phyloP scores from a whole-genome alignment of 257 asterid genomes.

The Solanum piurae region DNA sequence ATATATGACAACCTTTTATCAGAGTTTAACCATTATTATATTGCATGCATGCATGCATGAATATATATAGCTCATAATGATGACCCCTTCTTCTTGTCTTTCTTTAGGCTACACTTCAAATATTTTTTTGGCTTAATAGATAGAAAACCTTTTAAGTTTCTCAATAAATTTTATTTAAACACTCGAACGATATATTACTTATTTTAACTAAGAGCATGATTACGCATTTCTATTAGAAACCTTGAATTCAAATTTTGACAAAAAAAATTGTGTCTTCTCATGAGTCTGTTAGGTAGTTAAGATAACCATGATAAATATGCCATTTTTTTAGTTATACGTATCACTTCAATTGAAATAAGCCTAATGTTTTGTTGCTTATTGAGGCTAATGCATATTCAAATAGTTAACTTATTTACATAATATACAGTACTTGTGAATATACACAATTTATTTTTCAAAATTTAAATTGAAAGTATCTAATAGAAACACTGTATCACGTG shows the following conservation, averaged over 20 bases:
- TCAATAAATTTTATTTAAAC: neutral
- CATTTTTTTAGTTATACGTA: neutral
- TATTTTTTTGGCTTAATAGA: neutral
- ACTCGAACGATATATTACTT: neutral
- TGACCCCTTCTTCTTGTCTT: slow-evolving; percentile 2
- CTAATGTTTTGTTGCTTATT: neutral
- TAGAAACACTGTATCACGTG: neutral
- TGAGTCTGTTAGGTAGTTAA: neutral
- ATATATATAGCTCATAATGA: neutral
- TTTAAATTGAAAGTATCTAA: neutral
- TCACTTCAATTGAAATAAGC: neutral
- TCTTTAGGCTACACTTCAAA: neutral
- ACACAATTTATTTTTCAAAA: neutral
- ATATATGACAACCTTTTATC: neutral
- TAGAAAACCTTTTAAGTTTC: neutral
- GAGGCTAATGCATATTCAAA: neutral
- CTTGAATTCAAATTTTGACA: neutral
- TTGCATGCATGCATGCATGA: neutral
- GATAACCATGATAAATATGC: neutral
- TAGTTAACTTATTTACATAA: neutral
- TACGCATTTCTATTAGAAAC: neutral
- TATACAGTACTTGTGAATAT: neutral
- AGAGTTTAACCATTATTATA: neutral
- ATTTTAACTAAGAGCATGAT: neutral
- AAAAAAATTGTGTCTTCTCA: neutral